Base-by-base conservation (phyloP, 352 stramenopile genomes). In the Globisporangium nunn region DNA sequence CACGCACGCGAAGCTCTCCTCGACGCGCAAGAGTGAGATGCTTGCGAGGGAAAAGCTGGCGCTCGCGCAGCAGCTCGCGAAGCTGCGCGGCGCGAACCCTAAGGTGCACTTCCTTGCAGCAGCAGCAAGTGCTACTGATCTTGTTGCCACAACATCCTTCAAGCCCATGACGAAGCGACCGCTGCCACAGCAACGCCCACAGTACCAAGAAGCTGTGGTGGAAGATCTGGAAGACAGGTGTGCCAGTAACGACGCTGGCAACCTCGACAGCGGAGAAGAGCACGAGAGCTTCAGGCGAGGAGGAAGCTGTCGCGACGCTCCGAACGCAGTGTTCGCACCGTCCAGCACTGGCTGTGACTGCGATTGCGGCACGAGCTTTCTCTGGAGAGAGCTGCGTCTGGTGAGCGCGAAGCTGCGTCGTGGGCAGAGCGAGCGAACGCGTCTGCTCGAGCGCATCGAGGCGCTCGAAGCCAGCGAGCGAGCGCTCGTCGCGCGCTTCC, bases 31-130 rank as follows among this genome's bases (percentile, higher is more conserved):
- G 50, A 39, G 37, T 14, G 35, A 48, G 12, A 44, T 14, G 6
- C 33, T 71, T 1, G 28, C 33, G 0, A 50, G 43, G 8, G 61
- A 68, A 31, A 71, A 58, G 2, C 47, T 54, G 28, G 52, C 37
- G 4, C 49, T 68, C 37, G 64, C 55, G 12, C 55, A 61, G 37
- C 56, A 53, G 29, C 49, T 71, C 33, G 61, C 64, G n/a, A 51
- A 58, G 35, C 17, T 63, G 39, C 64, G 64, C 15, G 37, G 33
- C 8, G 33, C 58, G n/a, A 59, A 54, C 12, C 23, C 58, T 12
- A 53, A 44, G 15, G 51, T 49, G 41, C 31, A 53, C n/a, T 6
- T 35, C 18, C 6, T 49, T 3, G 10, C 28, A 50, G 28, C 15
- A 14, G 2, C 15, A 11, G 23, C 23, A 23, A 23, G 23, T 23